Percentiles rank a stretch among this genome's conserved stretches.
phyloP scores from a whole-genome alignment of 768 basidiomycete genomes.

The Naganishia vaughanmartiniae region DNA sequence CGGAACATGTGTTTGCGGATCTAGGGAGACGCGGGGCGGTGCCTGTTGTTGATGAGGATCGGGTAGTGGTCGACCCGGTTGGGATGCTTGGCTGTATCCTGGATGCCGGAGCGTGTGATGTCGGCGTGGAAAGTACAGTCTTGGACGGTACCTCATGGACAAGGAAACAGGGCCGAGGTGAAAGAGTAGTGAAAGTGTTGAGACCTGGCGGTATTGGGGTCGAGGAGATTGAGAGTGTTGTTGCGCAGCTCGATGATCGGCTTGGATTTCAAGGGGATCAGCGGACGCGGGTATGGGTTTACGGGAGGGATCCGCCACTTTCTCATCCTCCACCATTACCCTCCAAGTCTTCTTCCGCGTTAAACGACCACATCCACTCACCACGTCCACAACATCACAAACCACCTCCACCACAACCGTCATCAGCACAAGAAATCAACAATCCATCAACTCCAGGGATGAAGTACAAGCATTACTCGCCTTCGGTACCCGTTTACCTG shows the following conservation, averaged over 20 bases:
- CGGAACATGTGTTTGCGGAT: conserved; percentile 78
- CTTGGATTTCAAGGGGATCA: conserved; percentile 41
- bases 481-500: conserved; percentile 77
- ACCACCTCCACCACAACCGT: not conserved
- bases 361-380: not conserved
- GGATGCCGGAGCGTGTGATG: conserved; percentile 85
- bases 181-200: conserved; percentile 74
- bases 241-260: conserved; percentile 54
- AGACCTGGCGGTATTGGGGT: conserved; percentile 89
- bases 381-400: conserved; percentile 41
- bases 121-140: conserved; percentile 94
- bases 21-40: conserved; percentile 53
- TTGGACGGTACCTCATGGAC: conserved; percentile 67
- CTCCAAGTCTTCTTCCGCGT: not conserved
- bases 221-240: conserved; percentile 71
- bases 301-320: conserved; percentile 37
- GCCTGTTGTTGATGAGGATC: not conserved
- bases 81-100: conserved; percentile 64
- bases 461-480: conserved; percentile 98
- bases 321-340: no score
- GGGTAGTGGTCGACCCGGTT: conserved; percentile 2
- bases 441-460: conserved; percentile 93
- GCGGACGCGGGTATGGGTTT: conserved; percentile 44
- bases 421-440: not conserved
- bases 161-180: conserved; percentile 56